Evolutionary conservation across 176 grass and related monocot species (phyloP), one percentile per base, ranked within the genome.

Genomic region (Bonia amplexicaulis): DNA sequence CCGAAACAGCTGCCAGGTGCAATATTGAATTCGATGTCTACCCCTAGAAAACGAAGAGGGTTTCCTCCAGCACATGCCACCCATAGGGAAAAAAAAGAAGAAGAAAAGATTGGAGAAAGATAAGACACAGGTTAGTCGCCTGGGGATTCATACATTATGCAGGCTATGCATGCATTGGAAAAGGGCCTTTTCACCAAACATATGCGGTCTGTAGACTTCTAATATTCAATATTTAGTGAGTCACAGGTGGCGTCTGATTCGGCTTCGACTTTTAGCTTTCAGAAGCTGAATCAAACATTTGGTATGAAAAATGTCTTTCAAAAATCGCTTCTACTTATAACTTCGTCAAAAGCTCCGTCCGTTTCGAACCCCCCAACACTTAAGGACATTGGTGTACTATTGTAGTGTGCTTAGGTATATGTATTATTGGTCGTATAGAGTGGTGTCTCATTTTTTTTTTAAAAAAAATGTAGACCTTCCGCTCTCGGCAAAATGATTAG

Each of bases 1-100:
- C 31, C 6, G 41, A 46, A 78, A 74, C 88, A 90, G 79, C 73
- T 66, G 66, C 71, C 84, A 82, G 79, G 40, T 79, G 80, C 49
- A 86, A 58, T 90, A 87, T 83, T 90, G 40, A 90, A 87, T 73
- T 66, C 40, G 76, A 44, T 59, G 57, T 49, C 73, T 78, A 71
- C 37, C 80, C 79, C 46, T 51, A 51, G 73, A 66, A 61, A 81
- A 86, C 84, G 73, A 78, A 42, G 72, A 55, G 77, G 37, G 54
- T 53, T 83, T 77, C 66, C 71, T 31, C 31, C 71, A 11, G 84
- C 88, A 90, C 84, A 90, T 78, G 88, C 79, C 67, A 66, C 73
- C 66, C 55, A 20, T 37, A 60, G 74, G 70, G 39, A 85, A 80
- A 27, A 25, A 47, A 66, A 27, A 25, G 35, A 66, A 20, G 31